Base-by-base conservation (phyloP, 345 rosid species). In the Passiflora organensis region DNA sequence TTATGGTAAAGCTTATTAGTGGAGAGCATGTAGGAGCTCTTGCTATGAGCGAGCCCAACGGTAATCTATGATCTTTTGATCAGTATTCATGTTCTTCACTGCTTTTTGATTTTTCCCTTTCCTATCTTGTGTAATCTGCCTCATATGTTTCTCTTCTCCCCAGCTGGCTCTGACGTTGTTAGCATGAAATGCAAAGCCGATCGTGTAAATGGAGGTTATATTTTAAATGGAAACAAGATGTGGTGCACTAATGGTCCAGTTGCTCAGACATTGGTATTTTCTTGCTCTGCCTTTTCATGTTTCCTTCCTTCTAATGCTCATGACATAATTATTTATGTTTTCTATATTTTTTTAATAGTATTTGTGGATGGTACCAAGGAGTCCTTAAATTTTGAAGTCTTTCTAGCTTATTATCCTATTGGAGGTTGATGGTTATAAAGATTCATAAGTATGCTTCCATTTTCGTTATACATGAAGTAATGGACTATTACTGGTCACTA, bases 231-330 rank as follows among this genome's bases (percentile, higher is more conserved):
- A 63, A 88, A 81, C 78, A 88, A 88, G 73, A 91, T 88, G 98
- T 91, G 98, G 95, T 91, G 98, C 78, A 91, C 96, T 24, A 91
- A 91, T 81, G 98, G 98, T 59, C 95, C 96, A 6, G 71, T 66
- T 66, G 96, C 98, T 73, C 84, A 88, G 76, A 91, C 98, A 48
- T 66, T 91, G 93, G 98, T 91, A 51, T 73, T 53, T 56, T 43
- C 17, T 39, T 61, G 24, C 23, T 43, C 34, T 4, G 32, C 15
- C 25, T 20, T 50, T 68, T 23, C 37, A n/a, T n/a, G n/a, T n/a
- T 17, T 15, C 5, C 28, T 19, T 23, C 0, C 14, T 17, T 28
- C 15, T 21, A 19, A 50, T 43, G 6, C 12, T 3, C 34, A 28
- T 3, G 8, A 2, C 8, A 28, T 28, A 28, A 8, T 28, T 28